Evolutionary conservation across 2,329 filamentous ascomycete genomes (phyloP).

Genomic region (Colletotrichum musicola): DNA sequence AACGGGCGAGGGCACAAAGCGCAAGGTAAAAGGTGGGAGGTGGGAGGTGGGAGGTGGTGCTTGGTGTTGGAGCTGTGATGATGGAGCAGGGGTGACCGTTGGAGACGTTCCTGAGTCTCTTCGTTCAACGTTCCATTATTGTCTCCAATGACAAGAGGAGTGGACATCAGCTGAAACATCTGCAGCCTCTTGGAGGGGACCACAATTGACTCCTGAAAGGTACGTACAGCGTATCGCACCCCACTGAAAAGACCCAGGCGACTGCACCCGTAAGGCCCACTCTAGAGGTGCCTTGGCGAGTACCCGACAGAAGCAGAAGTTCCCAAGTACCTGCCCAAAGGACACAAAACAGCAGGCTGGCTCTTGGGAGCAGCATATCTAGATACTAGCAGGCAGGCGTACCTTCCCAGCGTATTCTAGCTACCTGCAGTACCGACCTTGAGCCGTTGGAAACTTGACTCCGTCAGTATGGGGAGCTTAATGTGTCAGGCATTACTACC

Average conservation of each 20-base stretch:
- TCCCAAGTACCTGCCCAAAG: no score
- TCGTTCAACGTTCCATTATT: conserved; percentile 35
- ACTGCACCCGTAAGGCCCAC: conserved; percentile 1
- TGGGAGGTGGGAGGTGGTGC: not conserved
- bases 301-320: no score
- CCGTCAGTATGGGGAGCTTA: no score
- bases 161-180: conserved; percentile 40
- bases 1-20: conserved; percentile 7
- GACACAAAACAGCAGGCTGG: no score
- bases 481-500: no score
- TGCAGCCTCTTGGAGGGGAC: conserved; percentile 28
- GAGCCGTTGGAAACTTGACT: no score
- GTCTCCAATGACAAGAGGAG: conserved; percentile 39
- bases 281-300: no score
- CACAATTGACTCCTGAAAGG: not conserved
- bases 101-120: conserved; percentile 34
- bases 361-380: not conserved
- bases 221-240: no score
- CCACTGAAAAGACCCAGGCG: not conserved
- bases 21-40: not conserved
- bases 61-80: not conserved
- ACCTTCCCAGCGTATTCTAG: not conserved
- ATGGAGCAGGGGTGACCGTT: conserved; percentile 34
- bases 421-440: not conserved
- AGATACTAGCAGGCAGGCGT: not conserved